phyloP scores from a whole-genome alignment of 148 eudicot genomes.

The Rhododendron henanense region DNA sequence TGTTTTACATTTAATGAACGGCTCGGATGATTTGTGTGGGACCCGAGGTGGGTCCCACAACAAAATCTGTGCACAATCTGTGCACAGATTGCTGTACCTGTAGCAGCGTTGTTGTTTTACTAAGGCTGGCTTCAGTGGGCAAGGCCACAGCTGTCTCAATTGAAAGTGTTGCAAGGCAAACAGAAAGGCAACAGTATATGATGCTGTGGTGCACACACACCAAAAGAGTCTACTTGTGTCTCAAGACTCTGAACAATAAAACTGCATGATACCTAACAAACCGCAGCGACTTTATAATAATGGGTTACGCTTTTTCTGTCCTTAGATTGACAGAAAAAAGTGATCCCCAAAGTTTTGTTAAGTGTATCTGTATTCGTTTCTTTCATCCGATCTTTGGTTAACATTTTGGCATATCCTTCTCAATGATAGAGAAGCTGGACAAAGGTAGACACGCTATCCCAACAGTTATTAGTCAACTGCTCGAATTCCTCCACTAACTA shows the following conservation, averaged over 20 bases:
- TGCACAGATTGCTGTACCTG: no score
- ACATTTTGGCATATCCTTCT: background rate
- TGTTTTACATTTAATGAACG: no score
- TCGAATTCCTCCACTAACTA: background rate
- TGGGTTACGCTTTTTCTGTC: background rate
- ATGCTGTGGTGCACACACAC: background rate
- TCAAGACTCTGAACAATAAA: background rate
- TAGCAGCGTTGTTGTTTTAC: no score
- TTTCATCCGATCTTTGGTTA: background rate
- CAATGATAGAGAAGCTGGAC: background rate
- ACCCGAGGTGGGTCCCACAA: no score
- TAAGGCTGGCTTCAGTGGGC: background rate
- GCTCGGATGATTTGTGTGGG: no score
- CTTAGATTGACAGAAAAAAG: background rate
- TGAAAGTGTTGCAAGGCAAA: background rate
- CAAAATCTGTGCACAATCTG: no score
- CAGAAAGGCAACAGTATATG: background rate
- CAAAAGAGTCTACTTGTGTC: background rate
- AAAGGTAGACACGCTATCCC: no score
- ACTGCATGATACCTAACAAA: background rate
- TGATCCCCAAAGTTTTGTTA: background rate
- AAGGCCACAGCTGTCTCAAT: no score
- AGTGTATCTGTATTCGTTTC: background rate
- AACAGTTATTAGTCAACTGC: background rate
- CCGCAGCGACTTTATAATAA: background rate